Evolutionary conservation across 2,329 filamentous ascomycete species (phyloP).

Genomic region (Fusarium phyllophilum): DNA sequence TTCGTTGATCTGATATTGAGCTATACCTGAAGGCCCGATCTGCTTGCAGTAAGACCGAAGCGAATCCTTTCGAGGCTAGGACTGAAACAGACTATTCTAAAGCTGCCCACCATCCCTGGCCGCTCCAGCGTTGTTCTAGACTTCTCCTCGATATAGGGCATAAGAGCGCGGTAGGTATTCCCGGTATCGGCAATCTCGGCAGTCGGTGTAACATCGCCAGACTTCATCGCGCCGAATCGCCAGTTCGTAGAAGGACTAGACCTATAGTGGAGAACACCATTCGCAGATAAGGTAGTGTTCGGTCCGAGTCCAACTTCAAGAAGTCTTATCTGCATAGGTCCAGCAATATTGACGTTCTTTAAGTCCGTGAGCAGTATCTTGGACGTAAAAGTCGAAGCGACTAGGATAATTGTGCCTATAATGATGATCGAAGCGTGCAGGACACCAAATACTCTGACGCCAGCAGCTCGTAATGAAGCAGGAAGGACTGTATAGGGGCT

Average conservation of each 20-base stretch:
- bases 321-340: background rate
- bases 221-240: background rate
- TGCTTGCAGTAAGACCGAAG: background rate
- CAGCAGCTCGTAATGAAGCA: too few species aligned
- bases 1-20: too few species aligned
- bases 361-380: background rate
- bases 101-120: background rate
- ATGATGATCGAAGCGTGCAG: too few species aligned
- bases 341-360: background rate
- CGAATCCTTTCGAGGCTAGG: background rate
- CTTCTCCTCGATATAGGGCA: background rate
- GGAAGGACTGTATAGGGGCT: background rate
- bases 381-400: background rate
- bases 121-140: background rate
- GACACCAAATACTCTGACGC: fast-evolving
- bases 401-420: fast-evolving
- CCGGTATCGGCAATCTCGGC: background rate
- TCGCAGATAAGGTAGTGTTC: background rate
- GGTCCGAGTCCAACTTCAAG: background rate
- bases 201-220: background rate
- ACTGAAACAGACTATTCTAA: background rate
- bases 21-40: background rate
- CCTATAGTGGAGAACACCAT: background rate
- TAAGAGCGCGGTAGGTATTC: background rate
- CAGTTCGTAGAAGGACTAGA: background rate